Conservation (phyloP, 768 basidiomycete genomes). For the Piloderma croceum region DNA sequence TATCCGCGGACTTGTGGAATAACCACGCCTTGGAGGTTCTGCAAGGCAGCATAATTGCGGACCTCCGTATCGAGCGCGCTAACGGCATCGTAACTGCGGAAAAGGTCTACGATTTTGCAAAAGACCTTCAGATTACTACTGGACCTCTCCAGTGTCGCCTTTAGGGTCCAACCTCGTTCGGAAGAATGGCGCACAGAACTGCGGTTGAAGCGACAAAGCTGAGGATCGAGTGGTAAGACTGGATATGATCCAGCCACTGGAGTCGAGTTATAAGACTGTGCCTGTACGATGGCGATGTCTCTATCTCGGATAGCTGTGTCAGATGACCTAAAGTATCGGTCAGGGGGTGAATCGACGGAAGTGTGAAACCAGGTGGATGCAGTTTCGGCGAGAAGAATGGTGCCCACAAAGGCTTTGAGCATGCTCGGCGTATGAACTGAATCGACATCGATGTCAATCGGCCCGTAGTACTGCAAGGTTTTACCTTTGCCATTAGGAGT, state of each 20-base stretch:
- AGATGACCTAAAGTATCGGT: constrained; percentile 2
- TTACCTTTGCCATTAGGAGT: constrained; percentile 4
- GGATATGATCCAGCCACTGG: constrained; percentile 3
- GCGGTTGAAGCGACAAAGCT: constrained; percentile 9
- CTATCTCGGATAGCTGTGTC: neutral
- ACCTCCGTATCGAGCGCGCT: constrained; percentile 5
- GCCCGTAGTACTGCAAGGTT: constrained; percentile 6
- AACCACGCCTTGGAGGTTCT: constrained; percentile 10
- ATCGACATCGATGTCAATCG: constrained; percentile 6
- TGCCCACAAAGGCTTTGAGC: constrained; percentile 10
- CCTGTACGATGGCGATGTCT: constrained; percentile 4
- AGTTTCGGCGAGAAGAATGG: constrained; percentile 5
- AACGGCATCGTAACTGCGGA: neutral
- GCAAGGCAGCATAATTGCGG: constrained; percentile 8
- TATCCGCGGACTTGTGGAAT: constrained; percentile 10
- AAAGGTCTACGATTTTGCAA: constrained; percentile 9
- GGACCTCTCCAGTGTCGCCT: constrained; percentile 2
- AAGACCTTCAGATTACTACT: constrained; percentile 1
- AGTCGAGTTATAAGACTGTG: constrained; percentile 3
- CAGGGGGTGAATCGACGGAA: constrained; percentile 5
- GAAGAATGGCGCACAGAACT: constrained; percentile 5
- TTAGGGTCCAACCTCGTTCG: constrained; percentile 3
- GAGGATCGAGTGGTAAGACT: constrained; percentile 6
- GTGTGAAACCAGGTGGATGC: constrained; percentile 9
- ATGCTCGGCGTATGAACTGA: constrained; percentile 7